A percentile compares a stretch with the other conserved stretches of the same genome.
phyloP scores from a whole-genome alignment of 129 eudicot genomes.

The Pulicaria dysenterica region DNA sequence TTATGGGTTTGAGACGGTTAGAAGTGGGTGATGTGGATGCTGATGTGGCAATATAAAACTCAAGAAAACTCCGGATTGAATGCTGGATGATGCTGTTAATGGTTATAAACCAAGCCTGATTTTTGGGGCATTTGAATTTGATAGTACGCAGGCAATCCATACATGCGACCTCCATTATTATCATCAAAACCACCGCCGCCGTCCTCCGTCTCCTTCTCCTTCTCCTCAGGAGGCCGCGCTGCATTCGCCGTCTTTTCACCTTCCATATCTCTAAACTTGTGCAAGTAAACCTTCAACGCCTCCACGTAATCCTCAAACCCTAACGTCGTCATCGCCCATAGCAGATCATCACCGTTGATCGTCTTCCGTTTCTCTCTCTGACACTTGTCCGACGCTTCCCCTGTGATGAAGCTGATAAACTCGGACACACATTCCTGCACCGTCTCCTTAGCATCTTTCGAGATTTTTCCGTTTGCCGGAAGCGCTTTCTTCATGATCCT shows the following conservation, averaged over 20 bases:
- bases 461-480: slow-evolving; percentile 1
- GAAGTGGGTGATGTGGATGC: no score
- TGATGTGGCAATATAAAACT: no score
- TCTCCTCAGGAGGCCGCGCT: neutral
- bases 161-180: neutral
- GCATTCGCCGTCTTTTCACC: neutral
- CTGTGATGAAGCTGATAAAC: neutral
- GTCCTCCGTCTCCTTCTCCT: neutral
- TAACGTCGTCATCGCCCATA: slow-evolving; percentile 4
- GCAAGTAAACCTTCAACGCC: neutral
- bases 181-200: neutral
- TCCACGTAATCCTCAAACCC: slow-evolving; percentile 18
- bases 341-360: slow-evolving; percentile 13
- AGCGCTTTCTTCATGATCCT: slow-evolving; percentile 13
- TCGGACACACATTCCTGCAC: slow-evolving; percentile 5
- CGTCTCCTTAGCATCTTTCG: neutral
- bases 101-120: neutral
- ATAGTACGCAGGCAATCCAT: neutral
- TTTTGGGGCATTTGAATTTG: neutral
- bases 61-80: no score
- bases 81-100: no score
- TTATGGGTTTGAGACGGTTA: no score
- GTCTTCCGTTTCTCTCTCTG: slow-evolving; percentile 8
- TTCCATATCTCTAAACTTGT: slow-evolving; percentile 6
- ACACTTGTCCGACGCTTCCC: slow-evolving; percentile 18